A percentile compares a stretch with the other conserved stretches of the same genome.
Evolutionary conservation across 2,329 filamentous ascomycete species (phyloP).

Genomic region (Sporothrix sp.): DNA sequence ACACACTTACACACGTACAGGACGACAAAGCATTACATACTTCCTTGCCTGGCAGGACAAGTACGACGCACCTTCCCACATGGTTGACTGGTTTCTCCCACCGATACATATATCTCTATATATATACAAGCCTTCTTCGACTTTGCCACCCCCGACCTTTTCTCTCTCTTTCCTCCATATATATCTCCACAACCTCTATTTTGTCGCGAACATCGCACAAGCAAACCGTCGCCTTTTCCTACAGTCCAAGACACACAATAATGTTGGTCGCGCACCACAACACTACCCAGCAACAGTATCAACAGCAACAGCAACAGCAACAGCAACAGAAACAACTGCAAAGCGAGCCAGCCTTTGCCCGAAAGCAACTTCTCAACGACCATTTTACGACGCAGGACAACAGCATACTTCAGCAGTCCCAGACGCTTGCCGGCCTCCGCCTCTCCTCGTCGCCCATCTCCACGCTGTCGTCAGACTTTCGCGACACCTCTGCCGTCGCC

Average conservation of each 20-base stretch:
- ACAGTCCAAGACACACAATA: conserved; percentile 6
- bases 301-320: conserved; percentile 22
- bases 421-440: conserved; percentile 22
- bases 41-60: conserved; percentile 1
- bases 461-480: conserved; percentile 22
- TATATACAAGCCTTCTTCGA: conserved; percentile 3
- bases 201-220: neutral
- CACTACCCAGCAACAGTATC: neutral
- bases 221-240: neutral
- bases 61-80: conserved; percentile 6
- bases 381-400: no score
- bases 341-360: no score
- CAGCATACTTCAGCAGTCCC: conserved; percentile 13
- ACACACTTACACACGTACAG: neutral
- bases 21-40: conserved; percentile 1
- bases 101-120: neutral
- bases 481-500: conserved; percentile 25
- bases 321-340: conserved; percentile 23
- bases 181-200: conserved; percentile 1
- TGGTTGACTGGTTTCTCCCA: neutral
- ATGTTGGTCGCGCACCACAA: conserved; percentile 17
- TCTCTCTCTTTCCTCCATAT: neutral
- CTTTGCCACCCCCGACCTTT: conserved; percentile 3
- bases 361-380: no score
- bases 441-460: conserved; percentile 24